Evolutionary conservation across 2,329 filamentous ascomycete species (phyloP).

Genomic region (Davidsoniella neocaledoniae): DNA sequence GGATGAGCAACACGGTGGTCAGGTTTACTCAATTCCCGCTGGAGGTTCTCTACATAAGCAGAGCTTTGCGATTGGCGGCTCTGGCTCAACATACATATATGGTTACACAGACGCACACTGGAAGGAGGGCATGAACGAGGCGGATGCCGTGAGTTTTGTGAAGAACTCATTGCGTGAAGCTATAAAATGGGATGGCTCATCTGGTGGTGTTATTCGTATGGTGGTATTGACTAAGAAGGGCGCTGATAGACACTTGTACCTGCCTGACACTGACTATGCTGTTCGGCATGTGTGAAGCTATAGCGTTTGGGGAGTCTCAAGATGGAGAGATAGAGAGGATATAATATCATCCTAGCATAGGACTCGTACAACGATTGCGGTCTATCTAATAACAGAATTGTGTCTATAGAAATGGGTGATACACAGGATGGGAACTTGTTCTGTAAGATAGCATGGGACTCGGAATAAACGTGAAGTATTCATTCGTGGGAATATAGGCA

Average conservation of each 20-base stretch:
- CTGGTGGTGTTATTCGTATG: constrained; percentile 94
- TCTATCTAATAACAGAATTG: too few relatives aligned
- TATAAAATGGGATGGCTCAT: constrained; percentile 99
- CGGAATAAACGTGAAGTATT: too few relatives aligned
- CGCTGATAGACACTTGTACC: constrained; percentile 82
- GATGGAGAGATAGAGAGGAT: not conserved
- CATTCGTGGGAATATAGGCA: too few relatives aligned
- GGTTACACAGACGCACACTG: constrained; percentile 96
- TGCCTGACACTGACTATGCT: constrained; percentile 80
- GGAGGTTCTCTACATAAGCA: constrained; percentile 97
- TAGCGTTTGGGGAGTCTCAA: not conserved
- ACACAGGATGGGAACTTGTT: too few relatives aligned
- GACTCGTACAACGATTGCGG: too few relatives aligned
- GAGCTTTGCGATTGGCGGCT: constrained; percentile 85
- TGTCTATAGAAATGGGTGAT: too few relatives aligned
- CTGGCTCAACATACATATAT: constrained; percentile 98
- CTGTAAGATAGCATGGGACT: too few relatives aligned
- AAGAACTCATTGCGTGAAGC: constrained; percentile 82
- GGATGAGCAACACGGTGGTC: constrained; percentile 85
- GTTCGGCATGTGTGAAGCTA: constrained; percentile 44
- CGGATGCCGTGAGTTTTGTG: constrained; percentile 80
- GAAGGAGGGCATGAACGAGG: constrained; percentile 86
- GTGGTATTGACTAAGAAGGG: constrained; percentile 85
- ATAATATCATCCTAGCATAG: not conserved
- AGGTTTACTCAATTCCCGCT: constrained; percentile 93